Evolutionary conservation across 1,284 basidiomycete genomes (phyloP).

Genomic region (Trichosporon sp.): DNA sequence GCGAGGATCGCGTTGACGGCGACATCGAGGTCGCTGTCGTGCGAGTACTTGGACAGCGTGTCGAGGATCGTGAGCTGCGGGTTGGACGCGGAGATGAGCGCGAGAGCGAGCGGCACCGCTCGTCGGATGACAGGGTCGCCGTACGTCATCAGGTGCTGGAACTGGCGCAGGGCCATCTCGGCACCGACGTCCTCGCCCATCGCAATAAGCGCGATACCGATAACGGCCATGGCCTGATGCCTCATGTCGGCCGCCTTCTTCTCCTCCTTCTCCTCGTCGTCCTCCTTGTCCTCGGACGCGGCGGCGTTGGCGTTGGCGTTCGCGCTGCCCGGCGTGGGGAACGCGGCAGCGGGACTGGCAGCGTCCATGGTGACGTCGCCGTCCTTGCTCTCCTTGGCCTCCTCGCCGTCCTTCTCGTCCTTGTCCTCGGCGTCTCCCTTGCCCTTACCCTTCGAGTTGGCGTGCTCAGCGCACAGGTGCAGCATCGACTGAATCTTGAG

Average conservation of each 20-base stretch:
- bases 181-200: constrained; percentile 99
- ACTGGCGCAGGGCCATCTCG: constrained; percentile 92
- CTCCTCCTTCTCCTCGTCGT: constrained; percentile 43
- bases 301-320: constrained; percentile 28
- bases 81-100: constrained; percentile 91
- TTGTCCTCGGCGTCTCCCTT: constrained; percentile 42
- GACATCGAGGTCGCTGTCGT: constrained; percentile 95
- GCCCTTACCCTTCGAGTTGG: constrained; percentile 55
- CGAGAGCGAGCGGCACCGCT: constrained; percentile 93
- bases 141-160: constrained; percentile 98
- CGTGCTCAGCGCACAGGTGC: constrained; percentile 90
- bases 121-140: constrained; percentile 92
- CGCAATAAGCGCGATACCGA: constrained; percentile 90
- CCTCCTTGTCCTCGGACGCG: constrained; percentile 39
- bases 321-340: constrained; percentile 25
- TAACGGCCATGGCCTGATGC: constrained; percentile 90
- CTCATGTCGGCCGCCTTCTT: constrained; percentile 67
- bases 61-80: constrained; percentile 95
- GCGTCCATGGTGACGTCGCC: constrained; percentile 44
- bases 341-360: constrained; percentile 15
- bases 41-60: constrained; percentile 98
- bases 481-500: constrained; percentile 91
- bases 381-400: constrained; percentile 22
- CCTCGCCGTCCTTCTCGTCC: constrained; percentile 36
- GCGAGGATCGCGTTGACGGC: constrained; percentile 97